phyloP scores from a whole-genome alignment of 2,329 filamentous ascomycete species.

The Cercospora sp. region DNA sequence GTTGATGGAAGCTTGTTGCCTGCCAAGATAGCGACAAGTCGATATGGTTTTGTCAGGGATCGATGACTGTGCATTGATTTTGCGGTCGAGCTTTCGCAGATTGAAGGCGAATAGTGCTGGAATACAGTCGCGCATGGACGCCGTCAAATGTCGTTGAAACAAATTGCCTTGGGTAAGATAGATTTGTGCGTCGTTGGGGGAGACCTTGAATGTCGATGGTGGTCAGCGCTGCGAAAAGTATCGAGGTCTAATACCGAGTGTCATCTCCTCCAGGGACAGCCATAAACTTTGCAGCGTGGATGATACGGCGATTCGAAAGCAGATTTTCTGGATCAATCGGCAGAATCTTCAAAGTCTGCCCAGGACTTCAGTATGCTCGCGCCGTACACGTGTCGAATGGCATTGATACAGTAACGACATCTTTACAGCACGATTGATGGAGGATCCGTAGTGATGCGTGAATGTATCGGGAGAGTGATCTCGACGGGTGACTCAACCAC shows the following conservation, averaged over 20 bases:
- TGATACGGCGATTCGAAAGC: not conserved
- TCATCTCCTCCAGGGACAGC: not conserved
- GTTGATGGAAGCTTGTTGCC: not conserved
- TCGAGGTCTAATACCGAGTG: not conserved
- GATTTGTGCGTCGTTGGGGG: not conserved
- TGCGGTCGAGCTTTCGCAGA: not conserved
- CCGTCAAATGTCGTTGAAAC: not conserved
- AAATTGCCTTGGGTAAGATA: not conserved
- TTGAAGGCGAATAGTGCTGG: not conserved
- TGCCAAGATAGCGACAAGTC: not conserved
- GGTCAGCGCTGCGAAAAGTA: not conserved
- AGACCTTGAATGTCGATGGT: not conserved
- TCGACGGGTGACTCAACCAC: not conserved
- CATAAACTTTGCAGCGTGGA: not conserved
- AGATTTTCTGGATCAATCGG: not conserved
- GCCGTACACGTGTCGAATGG: not conserved
- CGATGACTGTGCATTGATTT: not conserved
- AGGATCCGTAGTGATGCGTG: not conserved
- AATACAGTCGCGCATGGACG: not conserved
- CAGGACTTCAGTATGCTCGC: not conserved
- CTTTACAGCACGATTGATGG: too few relatives aligned
- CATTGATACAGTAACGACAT: too few relatives aligned
- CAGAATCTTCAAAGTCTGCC: not conserved
- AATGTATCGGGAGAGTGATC: not conserved
- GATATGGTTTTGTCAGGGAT: not conserved